Base-by-base conservation (phyloP, 768 basidiomycete species). In the Macrolepiota albuminosa region DNA sequence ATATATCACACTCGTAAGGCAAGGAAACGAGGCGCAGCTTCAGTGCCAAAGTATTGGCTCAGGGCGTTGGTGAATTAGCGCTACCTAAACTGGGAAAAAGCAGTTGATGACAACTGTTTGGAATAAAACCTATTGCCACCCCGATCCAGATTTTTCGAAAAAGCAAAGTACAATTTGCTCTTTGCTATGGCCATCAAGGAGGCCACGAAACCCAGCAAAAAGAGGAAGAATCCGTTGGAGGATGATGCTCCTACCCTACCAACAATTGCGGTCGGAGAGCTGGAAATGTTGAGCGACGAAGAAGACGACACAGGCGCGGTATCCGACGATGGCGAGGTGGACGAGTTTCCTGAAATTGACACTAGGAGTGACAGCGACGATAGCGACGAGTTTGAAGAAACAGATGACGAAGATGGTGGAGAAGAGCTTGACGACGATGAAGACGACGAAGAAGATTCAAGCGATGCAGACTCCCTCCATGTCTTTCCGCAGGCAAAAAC, bases 261-360 rank as follows among this genome's bases (percentile, higher is more conserved):
- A 33, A 75, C 82, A 43, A 69, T 72, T 7, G 69, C 73, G 36
- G 72, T 72, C 42, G 81, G 81, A 45, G 75, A 75, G 48, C 71
- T 92, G 60, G 89, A 91, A 69, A 88, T 91, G 84, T 71, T 78
- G 61, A 90, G 86, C 69, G 90, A 88, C 68, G 90, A 91, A 60
- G 89, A 89, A 69, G 76, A 77, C 53, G 72, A 68, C 14, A 75
- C 71, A 26, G 79, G 77, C 50, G 75, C 74, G 36, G 76, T 72
- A 46, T 81, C 81, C 16, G 84, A 84, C 67, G 83, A 82, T 56
- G 83, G 80, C 34, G 80, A 84, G 61, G 77, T 84, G 21, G 89
- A 92, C 64, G 84, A 84, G 50, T 93, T 93, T 66, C 91, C 91
- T 1, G 85, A 83, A 67, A 83, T 91, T 51, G 78, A 82, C 62